These are phyloP conservation scores for Brassica juncea DNA, from an alignment of 345 rosid species.

Conservation along the genomic window DNA sequence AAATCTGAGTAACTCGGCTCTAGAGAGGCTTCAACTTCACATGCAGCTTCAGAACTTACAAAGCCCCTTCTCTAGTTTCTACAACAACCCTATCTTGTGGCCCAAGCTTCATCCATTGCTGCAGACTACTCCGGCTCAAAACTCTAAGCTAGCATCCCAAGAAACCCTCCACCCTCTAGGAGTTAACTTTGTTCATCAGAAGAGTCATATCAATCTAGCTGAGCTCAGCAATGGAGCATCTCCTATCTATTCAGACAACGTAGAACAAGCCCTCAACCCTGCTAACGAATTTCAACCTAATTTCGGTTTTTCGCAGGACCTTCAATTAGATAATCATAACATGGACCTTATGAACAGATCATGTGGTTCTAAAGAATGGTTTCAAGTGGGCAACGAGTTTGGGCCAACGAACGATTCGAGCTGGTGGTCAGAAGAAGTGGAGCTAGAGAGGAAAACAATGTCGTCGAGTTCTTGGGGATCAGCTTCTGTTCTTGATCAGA, in stretches of 20 bases:
- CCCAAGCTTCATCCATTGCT: slow-evolving; percentile 70
- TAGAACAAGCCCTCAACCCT: slow-evolving; percentile 30
- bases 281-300: slow-evolving; percentile 28
- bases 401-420: slow-evolving; percentile 55
- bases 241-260: slow-evolving; percentile 29
- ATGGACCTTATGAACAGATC: slow-evolving; percentile 33
- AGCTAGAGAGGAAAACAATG: slow-evolving; percentile 55
- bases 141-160: slow-evolving; percentile 31
- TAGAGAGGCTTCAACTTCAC: slow-evolving; percentile 91
- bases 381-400: slow-evolving; percentile 50
- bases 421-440: slow-evolving; percentile 69
- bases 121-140: slow-evolving; percentile 24
- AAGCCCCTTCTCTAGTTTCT: slow-evolving; percentile 57
- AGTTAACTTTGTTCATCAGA: slow-evolving; percentile 23
- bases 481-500: slow-evolving; percentile 46
- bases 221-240: slow-evolving; percentile 35
- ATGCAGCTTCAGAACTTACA: slow-evolving; percentile 82
- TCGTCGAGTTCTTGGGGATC: slow-evolving; percentile 75
- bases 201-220: slow-evolving; percentile 19
- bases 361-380: slow-evolving; percentile 36
- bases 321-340: slow-evolving; percentile 29
- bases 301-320: slow-evolving; percentile 34
- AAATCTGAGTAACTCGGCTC: slow-evolving; percentile 67
- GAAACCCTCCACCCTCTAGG: slow-evolving; percentile 30
- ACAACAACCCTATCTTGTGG: slow-evolving; percentile 67